These are phyloP conservation scores for Candolleomyces aberdarensis DNA, from an alignment of 768 basidiomycete genomes.

Conservation along the genomic window DNA sequence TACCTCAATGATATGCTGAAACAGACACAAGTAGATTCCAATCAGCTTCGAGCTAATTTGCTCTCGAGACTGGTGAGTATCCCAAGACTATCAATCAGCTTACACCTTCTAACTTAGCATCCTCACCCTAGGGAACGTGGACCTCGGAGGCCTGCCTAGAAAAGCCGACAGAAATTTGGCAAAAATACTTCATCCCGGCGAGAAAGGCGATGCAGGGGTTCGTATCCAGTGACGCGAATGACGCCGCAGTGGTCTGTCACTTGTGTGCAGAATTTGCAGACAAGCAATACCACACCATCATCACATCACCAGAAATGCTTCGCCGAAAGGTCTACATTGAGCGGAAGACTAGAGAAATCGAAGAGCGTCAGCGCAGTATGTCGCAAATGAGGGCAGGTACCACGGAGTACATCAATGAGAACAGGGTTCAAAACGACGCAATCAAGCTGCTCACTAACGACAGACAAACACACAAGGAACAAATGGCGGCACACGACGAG, in stretches of 20 bases:
- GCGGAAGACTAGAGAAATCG: conserved; percentile 71
- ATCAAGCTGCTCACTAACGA: conserved; percentile 41
- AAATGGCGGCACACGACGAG: conserved; percentile 47
- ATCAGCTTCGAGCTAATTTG: conserved; percentile 36
- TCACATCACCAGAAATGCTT: conserved; percentile 65
- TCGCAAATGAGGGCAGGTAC: conserved; percentile 8
- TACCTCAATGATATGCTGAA: conserved; percentile 48
- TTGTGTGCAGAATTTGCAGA: conserved; percentile 91
- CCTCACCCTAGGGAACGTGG: conserved; percentile 75
- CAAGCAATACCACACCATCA: conserved; percentile 71
- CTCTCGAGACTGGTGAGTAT: conserved; percentile 63
- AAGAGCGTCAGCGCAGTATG: conserved; percentile 40
- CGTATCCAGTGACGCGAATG: conserved; percentile 7
- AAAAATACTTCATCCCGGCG: conserved; percentile 69
- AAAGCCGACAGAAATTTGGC: conserved; percentile 68
- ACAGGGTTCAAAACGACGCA: conserved; percentile 27
- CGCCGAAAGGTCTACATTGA: conserved; percentile 70
- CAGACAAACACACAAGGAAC: conserved; percentile 47
- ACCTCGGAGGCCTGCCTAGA: conserved; percentile 81
- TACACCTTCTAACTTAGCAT: not conserved
- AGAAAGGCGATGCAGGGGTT: conserved; percentile 27
- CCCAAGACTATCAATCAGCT: not conserved
- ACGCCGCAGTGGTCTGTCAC: conserved; percentile 62
- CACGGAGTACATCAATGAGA: conserved; percentile 15
- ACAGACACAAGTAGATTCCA: not conserved